Conservation (phyloP, 2,329 filamentous ascomycete species). For the Cordyceps fumosorosea region DNA sequence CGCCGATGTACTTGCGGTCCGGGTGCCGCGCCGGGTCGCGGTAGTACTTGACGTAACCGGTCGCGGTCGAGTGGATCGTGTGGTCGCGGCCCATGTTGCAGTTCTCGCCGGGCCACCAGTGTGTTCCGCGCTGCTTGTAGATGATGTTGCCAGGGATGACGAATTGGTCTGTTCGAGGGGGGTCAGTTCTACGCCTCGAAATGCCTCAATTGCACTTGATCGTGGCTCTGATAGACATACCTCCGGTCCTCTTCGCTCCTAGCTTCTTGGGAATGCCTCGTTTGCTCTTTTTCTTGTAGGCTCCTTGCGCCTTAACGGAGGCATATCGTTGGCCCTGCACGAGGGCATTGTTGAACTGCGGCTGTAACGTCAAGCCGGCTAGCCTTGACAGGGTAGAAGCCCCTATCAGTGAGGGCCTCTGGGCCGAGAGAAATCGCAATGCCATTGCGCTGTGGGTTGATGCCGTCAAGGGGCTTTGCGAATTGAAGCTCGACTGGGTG, state of each 20-base stretch:
- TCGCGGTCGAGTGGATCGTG: slow-evolving; percentile 80
- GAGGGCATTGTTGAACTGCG: slow-evolving; percentile 32
- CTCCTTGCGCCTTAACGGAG: slow-evolving; percentile 58
- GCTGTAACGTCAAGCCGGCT: slow-evolving; percentile 18
- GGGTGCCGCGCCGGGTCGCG: slow-evolving; percentile 76
- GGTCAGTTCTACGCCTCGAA: background rate
- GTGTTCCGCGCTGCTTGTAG: slow-evolving; percentile 90
- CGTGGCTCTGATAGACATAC: slow-evolving; percentile 41
- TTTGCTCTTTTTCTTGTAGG: slow-evolving; percentile 58
- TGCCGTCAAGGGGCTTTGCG: slow-evolving; percentile 23
- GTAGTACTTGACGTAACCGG: slow-evolving; percentile 96
- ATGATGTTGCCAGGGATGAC: slow-evolving; percentile 96
- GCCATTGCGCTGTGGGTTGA: slow-evolving; percentile 15
- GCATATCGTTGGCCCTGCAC: slow-evolving; percentile 48
- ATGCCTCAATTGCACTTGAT: background rate
- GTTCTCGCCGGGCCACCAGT: slow-evolving; percentile 94
- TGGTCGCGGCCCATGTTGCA: slow-evolving; percentile 92
- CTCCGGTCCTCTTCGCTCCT: slow-evolving; percentile 88
- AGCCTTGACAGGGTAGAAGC: slow-evolving; percentile 24
- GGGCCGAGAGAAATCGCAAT: slow-evolving; percentile 42
- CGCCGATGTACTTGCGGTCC: slow-evolving; percentile 88
- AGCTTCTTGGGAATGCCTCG: slow-evolving; percentile 70
- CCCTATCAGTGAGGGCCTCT: slow-evolving; percentile 39
- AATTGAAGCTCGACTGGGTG: slow-evolving; percentile 16
- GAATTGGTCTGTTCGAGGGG: slow-evolving; percentile 64